Percentiles rank a stretch among this genome's conserved stretches.
phyloP scores from a whole-genome alignment of 2,329 filamentous ascomycete genomes.

The Penicillium vulpinum region DNA sequence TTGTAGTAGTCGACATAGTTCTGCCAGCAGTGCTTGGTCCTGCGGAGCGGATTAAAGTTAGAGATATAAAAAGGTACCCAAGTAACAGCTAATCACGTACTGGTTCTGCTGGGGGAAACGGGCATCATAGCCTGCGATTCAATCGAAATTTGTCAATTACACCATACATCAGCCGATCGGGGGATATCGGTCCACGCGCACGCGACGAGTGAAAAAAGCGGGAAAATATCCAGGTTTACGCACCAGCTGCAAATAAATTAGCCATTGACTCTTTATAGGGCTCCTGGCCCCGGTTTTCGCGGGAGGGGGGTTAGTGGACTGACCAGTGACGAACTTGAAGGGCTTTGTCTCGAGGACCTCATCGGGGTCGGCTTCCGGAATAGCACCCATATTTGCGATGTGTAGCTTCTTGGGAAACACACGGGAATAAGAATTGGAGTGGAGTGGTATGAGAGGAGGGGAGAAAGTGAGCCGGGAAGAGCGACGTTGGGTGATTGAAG shows the following conservation, averaged over 20 bases:
- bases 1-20: conserved; percentile 99
- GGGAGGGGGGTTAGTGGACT: conserved; percentile 42
- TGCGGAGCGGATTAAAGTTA: conserved; percentile 26
- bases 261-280: conserved; percentile 37
- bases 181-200: conserved; percentile 7
- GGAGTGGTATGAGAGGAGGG: conserved; percentile 24
- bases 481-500: conserved; percentile 37
- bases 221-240: conserved; percentile 27
- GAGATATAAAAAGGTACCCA: neutral
- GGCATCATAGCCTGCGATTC: conserved; percentile 82
- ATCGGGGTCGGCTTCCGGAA: conserved; percentile 61
- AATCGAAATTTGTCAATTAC: conserved; percentile 36
- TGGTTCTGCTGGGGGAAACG: conserved; percentile 96
- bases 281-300: conserved; percentile 25
- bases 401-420: conserved; percentile 22
- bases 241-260: conserved; percentile 52
- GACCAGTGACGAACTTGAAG: conserved; percentile 99
- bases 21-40: conserved; percentile 99
- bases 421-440: conserved; percentile 18
- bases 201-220: conserved; percentile 14
- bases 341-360: conserved; percentile 91
- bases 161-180: conserved; percentile 19
- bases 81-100: conserved; percentile 35
- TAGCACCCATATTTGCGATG: conserved; percentile 77
- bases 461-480: conserved; percentile 27